phyloP scores from a whole-genome alignment of 2,329 filamentous ascomycete species.

The Dryadomyces quercivorus region DNA sequence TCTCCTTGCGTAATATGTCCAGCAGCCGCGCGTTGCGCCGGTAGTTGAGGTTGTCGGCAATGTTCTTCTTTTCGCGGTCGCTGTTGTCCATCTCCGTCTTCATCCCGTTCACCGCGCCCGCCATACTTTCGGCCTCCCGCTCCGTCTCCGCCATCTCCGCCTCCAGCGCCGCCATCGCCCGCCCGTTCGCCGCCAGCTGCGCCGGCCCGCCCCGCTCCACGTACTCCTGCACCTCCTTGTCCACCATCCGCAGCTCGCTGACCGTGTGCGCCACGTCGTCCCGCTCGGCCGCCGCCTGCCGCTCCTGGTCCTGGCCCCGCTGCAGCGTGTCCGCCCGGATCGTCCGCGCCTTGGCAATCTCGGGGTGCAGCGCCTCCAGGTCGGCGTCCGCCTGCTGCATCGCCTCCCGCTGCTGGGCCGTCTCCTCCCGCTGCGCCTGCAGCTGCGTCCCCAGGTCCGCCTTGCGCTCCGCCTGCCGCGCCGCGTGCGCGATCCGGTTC shows the following conservation, averaged over 20 bases:
- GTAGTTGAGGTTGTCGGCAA: conserved; percentile 78
- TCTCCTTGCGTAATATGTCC: conserved; percentile 54
- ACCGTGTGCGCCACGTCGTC: conserved; percentile 62
- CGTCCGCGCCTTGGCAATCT: conserved; percentile 62
- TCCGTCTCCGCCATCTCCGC: conserved; percentile 53
- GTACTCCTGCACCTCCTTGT: conserved; percentile 70
- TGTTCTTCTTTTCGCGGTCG: conserved; percentile 73
- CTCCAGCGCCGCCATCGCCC: conserved; percentile 57
- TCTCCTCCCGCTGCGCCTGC: conserved; percentile 58
- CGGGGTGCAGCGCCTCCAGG: conserved; percentile 60
- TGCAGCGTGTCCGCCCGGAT: conserved; percentile 66
- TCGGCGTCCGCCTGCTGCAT: conserved; percentile 62
- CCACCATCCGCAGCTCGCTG: conserved; percentile 63
- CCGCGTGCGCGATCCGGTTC: conserved; percentile 57
- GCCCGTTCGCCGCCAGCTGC: conserved; percentile 57
- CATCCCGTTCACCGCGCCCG: conserved; percentile 62
- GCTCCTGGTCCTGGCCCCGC: conserved; percentile 60
- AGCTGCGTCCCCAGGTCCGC: conserved; percentile 57
- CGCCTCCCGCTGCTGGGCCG: conserved; percentile 52
- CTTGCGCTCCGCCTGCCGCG: conserved; percentile 73
- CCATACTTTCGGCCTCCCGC: conserved; percentile 53
- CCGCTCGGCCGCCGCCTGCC: conserved; percentile 57
- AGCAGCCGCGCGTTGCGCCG: conserved; percentile 62
- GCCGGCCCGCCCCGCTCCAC: conserved; percentile 60
- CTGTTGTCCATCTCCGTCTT: conserved; percentile 67